A percentile compares a stretch with the other conserved stretches of the same genome.
These are phyloP conservation scores for Geranomyces michiganensis DNA, from an alignment of 192 early-diverging fungal species.

Conservation along the genomic window DNA sequence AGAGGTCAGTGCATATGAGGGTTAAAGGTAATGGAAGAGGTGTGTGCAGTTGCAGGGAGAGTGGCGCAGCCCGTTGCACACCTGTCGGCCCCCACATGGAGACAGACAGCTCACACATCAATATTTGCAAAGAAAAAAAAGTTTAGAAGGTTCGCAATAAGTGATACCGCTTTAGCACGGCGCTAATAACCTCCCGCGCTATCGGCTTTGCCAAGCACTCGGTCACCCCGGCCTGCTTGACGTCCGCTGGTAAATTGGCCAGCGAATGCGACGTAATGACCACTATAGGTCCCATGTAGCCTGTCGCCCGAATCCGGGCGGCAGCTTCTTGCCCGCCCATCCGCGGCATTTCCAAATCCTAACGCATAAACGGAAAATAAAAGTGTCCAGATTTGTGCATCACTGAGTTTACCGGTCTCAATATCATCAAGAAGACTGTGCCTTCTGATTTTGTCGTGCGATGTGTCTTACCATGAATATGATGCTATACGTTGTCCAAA, in stretches of 20 bases:
- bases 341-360: constrained; percentile 43
- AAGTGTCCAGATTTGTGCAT: too few species aligned
- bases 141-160: not conserved
- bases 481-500: constrained; percentile 23
- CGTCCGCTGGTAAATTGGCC: not conserved
- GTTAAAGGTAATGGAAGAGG: too few species aligned
- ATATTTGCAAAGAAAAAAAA: too few species aligned
- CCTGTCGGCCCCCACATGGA: too few species aligned
- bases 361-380: not conserved
- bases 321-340: constrained; percentile 43
- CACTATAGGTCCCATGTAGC: constrained; percentile 31
- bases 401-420: too few species aligned
- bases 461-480: constrained; percentile 34
- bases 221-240: constrained; percentile 31
- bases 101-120: too few species aligned
- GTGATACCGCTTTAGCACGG: constrained; percentile 19
- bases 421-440: not conserved
- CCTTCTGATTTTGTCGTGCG: not conserved
- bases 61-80: too few species aligned
- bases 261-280: constrained; percentile 37
- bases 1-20: too few species aligned
- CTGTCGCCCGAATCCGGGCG: constrained; percentile 23
- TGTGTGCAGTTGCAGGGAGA: too few species aligned
- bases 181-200: constrained; percentile 2
- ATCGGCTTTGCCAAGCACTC: constrained; percentile 33